Base-by-base conservation (phyloP, 371 early-diverging fungal genomes). In the Mortierella sp. region DNA sequence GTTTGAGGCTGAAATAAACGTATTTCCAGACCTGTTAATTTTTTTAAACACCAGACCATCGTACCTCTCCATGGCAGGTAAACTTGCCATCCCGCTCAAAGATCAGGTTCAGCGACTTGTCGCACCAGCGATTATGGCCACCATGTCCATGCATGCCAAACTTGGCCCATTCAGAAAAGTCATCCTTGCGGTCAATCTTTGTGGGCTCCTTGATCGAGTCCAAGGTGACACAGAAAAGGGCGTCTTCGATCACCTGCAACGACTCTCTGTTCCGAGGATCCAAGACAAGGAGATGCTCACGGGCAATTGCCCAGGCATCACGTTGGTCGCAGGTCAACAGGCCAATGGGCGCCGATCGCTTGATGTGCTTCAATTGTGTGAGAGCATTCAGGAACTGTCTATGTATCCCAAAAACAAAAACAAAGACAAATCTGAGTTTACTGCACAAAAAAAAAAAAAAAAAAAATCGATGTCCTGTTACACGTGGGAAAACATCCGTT, bases 61-160 rank as follows among this genome's bases (percentile, higher is more conserved):
- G n/a, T 71, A 72, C 70, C 76, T 93, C 96, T 19, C 94, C 96
- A 67, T 92, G 86, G 47, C 91, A 71, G 4, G 91, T 93, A 47
- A 87, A 88, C 29, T 86, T 82, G 25, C 95, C 97, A 55, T 90
- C 91, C 46, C 86, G 84, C 60, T 92, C 89, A 23, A 94, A 84
- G 26, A 91, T 74, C 21, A 93, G 52, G 23, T 82, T 87, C n/a
- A 93, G 43, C 1, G 90, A 83, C 82, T 94, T 95, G 82, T 97
- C 97, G 68, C 91, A 95, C 97, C 97, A 97, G 5, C 97, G 88
- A 79, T 97, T 96, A 75, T 88, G 91, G 6, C 92, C 97, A 43
- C 86, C 84, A 7, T 80, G 70, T 12, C 87, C 88, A 71, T 88
- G 91, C 81, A 86, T 89, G 23, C 74, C 85, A 60, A 84, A 87